Evolutionary conservation across 129 eudicot genomes (phyloP).

Genomic region (Oenanthe sinensis): DNA sequence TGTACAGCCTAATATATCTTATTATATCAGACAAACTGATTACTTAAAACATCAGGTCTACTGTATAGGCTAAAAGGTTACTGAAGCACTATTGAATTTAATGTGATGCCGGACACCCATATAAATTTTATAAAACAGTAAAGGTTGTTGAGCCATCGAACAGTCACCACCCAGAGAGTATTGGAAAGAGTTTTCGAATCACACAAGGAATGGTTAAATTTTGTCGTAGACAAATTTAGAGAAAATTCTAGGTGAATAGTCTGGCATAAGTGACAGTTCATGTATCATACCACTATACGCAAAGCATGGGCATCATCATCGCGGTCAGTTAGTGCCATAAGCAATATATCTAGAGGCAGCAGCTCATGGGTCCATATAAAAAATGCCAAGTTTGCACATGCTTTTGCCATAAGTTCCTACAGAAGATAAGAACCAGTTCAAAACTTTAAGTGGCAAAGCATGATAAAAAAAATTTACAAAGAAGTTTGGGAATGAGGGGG

Average conservation of each 20-base stretch:
- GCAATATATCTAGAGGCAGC: slow-evolving; percentile 86
- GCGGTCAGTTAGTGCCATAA: slow-evolving; percentile 80
- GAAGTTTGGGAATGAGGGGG: not conserved
- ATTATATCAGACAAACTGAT: not conserved
- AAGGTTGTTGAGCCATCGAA: not conserved
- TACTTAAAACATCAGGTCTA: not conserved
- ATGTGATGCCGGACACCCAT: not conserved
- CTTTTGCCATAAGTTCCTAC: slow-evolving; percentile 81
- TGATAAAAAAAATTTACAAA: not conserved
- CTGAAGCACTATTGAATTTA: not conserved
- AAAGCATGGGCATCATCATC: slow-evolving; percentile 98
- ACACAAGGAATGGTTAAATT: not conserved
- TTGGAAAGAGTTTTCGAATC: not conserved
- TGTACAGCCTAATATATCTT: not conserved
- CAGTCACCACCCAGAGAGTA: not conserved
- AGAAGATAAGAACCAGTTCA: slow-evolving; percentile 5
- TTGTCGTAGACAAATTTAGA: not conserved
- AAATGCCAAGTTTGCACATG: slow-evolving; percentile 70
- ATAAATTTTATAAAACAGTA: not conserved
- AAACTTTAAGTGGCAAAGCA: not conserved
- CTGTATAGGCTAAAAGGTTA: not conserved
- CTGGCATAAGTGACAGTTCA: slow-evolving; percentile 2
- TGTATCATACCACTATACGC: slow-evolving; percentile 64
- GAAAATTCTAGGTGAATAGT: not conserved
- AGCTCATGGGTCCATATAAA: slow-evolving; percentile 96